Base-by-base conservation (phyloP, 176 grass and related monocot species). In the Areca catechu region DNA sequence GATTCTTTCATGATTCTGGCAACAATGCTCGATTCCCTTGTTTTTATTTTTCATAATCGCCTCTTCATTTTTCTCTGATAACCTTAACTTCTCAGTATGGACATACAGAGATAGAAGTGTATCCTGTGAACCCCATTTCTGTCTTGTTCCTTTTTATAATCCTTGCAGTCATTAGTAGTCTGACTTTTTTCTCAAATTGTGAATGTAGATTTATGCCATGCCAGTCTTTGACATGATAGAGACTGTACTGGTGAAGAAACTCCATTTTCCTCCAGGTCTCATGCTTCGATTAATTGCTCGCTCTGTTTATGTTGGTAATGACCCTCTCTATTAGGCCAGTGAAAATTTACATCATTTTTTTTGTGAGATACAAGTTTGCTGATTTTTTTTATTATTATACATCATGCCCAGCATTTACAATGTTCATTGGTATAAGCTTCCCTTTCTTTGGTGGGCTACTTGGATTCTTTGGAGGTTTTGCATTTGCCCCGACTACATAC, bases 401-500 rank as follows among this genome's bases (percentile, higher is more conserved):
- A 12, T 43, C 34, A 10, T 43, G 7, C 7, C 22, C 52, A 78
- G 89, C 89, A 0, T 68, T 95, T 53, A 88, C 89, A n/a, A 82
- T 95, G 59, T 77, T 95, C 61, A 0, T 85, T n/a, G 84, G 64
- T 49, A 86, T 95, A 22, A 82, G 77, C 0, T 80, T 94, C 66
- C 84, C 89, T 4, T 95, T 95, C 84, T 95, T 95, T 62, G 73
- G 77, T 60, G 83, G 85, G 58, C 69, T 93, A 37, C 77, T 87
- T 25, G 83, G 88, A 48, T 93, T 93, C 79, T 93, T 93, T 52
- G 83, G 88, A 21, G 88, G 88, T 15, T 93, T 93, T 22, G 89
- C 80, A 17, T 95, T 79, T 69, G 86, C 89, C 37, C 89, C 84
- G 3, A 95, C 89, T 1, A 84, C 89, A 43, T 95, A 85, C 69